Evolutionary conservation across 2,329 filamentous ascomycete genomes (phyloP).

Genomic region (Huntiella omanensis): DNA sequence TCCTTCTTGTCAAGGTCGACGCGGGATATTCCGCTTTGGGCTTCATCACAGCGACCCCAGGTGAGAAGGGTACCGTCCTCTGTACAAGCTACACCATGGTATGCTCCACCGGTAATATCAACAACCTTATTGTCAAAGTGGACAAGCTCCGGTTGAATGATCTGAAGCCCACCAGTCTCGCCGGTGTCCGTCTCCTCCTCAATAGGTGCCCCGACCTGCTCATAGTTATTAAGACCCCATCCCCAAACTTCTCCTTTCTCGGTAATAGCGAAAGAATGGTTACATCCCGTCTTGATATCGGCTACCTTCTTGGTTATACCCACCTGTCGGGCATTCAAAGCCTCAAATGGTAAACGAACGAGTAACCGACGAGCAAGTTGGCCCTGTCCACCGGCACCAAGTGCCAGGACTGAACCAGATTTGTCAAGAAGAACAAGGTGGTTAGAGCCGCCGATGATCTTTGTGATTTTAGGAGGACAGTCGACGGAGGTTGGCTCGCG

Average conservation of each 20-base stretch:
- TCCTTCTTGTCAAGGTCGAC: conserved; percentile 1
- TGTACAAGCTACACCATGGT: conserved; percentile 38
- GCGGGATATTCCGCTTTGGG: conserved; percentile 15
- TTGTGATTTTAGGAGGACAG: conserved; percentile 29
- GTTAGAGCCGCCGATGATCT: conserved; percentile 36
- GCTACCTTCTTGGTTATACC: conserved; percentile 19
- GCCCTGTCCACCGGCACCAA: conserved; percentile 36
- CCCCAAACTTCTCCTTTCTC: conserved; percentile 43
- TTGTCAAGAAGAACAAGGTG: conserved; percentile 35
- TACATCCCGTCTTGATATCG: conserved; percentile 35
- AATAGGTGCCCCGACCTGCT: conserved; percentile 43
- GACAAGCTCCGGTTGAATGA: conserved; percentile 3
- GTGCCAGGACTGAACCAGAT: conserved; percentile 32
- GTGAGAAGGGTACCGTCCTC: conserved; percentile 23
- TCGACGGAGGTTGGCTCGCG: conserved; percentile 25
- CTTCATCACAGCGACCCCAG: conserved; percentile 27
- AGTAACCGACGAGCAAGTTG: conserved; percentile 25
- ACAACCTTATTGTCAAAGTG: conserved; percentile 32
- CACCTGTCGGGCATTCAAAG: conserved; percentile 24
- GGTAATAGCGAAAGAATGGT: conserved; percentile 52
- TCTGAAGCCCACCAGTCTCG: conserved; percentile 21
- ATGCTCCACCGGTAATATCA: conserved; percentile 41
- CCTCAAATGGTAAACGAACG: conserved; percentile 28
- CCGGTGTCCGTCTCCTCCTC: conserved; percentile 27
- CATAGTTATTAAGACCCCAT: conserved; percentile 56